Percentiles rank a stretch among this genome's conserved stretches.
phyloP scores from a whole-genome alignment of 331 rosid species.

The Saraca asoca region DNA sequence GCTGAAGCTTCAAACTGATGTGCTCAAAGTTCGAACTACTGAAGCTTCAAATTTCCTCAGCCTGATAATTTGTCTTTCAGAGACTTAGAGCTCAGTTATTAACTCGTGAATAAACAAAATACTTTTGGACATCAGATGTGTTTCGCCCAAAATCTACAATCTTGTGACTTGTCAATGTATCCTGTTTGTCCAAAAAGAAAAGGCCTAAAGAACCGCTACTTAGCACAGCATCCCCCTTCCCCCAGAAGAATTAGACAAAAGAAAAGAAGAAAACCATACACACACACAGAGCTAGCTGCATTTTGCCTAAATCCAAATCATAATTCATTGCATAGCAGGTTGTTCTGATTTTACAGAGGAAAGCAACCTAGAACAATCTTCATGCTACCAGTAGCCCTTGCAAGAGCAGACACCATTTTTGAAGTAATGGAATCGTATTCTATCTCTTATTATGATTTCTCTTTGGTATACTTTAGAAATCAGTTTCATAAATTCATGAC shows the following conservation, averaged over 20 bases:
- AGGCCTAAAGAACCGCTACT: too few species aligned
- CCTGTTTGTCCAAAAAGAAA: too few species aligned
- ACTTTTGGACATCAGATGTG: neutral
- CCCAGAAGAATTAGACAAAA: too few species aligned
- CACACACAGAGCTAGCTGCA: neutral
- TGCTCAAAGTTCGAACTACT: too few species aligned
- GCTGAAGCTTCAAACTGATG: too few species aligned
- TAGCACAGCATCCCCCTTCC: too few species aligned
- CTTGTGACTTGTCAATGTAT: neutral
- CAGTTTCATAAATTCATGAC: constrained; percentile 62
- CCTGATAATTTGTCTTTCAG: too few species aligned
- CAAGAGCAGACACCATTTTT: constrained; percentile 60
- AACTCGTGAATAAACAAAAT: too few species aligned
- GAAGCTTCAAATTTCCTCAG: too few species aligned
- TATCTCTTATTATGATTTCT: constrained; percentile 56
- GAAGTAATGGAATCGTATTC: constrained; percentile 64
- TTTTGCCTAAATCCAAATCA: constrained; percentile 16
- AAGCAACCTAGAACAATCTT: constrained; percentile 10
- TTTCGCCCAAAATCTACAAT: neutral
- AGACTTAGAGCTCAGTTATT: too few species aligned
- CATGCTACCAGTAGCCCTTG: constrained; percentile 50
- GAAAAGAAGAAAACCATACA: too few species aligned
- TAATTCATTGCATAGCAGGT: constrained; percentile 17
- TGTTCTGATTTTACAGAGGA: neutral
- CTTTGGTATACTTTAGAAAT: constrained; percentile 48